These are phyloP conservation scores for Bathelium albidoporum DNA, from an alignment of 495 filamentous ascomycete species.

Conservation along the genomic window DNA sequence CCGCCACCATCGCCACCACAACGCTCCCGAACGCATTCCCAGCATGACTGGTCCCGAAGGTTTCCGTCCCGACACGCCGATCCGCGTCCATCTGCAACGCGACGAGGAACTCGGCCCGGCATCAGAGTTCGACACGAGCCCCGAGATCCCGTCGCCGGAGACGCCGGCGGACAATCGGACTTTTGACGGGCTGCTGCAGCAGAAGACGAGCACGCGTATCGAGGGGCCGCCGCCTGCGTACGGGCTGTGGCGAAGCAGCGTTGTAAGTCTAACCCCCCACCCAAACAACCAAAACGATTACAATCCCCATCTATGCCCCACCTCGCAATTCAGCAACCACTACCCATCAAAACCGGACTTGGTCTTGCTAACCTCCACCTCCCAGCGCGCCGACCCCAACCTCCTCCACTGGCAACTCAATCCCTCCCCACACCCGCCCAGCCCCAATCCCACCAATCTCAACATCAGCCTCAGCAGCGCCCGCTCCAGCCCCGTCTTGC, in stretches of 20 bases:
- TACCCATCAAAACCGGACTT: too few species aligned
- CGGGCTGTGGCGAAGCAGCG: slow-evolving; percentile 70
- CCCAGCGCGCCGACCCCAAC: slow-evolving; percentile 62
- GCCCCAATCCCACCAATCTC: neutral
- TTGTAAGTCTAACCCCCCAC: slow-evolving; percentile 39
- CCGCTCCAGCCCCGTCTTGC: neutral
- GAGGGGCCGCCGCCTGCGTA: slow-evolving; percentile 67
- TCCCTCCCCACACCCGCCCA: neutral
- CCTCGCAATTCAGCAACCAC: too few species aligned
- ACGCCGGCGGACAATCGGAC: neutral
- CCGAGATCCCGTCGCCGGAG: neutral
- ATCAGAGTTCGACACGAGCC: slow-evolving; percentile 11
- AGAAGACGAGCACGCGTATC: slow-evolving; percentile 34
- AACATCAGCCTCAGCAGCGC: neutral
- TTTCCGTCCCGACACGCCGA: slow-evolving; percentile 28
- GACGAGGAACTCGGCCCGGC: slow-evolving; percentile 24
- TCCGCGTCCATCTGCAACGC: slow-evolving; percentile 28
- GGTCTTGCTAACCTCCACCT: too few species aligned
- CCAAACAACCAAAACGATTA: neutral
- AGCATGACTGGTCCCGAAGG: slow-evolving; percentile 23
- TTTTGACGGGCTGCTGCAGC: neutral
- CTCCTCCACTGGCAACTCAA: slow-evolving; percentile 60
- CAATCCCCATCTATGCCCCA: neutral
- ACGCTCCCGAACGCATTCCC: slow-evolving; percentile 14
- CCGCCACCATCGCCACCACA: slow-evolving; percentile 9